Evolutionary conservation across 257 asterid genomes (phyloP).

Genomic region (Nemophila menziesii): DNA sequence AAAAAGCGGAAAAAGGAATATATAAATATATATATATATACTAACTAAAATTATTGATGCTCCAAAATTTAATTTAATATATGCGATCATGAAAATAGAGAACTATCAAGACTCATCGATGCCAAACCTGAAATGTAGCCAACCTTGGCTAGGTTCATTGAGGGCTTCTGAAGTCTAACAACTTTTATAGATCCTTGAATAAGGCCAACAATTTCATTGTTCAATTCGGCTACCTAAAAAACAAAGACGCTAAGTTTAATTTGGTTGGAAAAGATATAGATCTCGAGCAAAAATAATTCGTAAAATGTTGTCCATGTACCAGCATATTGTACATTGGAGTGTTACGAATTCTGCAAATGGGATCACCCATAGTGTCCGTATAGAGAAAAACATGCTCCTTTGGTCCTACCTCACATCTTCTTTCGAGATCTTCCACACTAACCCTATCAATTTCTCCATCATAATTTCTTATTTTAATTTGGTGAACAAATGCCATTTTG

Average conservation of each 20-base stretch:
- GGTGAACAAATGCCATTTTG: constrained; percentile 9
- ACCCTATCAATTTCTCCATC: constrained; percentile 17
- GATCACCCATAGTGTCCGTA: constrained; percentile 35
- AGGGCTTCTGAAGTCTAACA: constrained; percentile 16
- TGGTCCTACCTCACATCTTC: constrained; percentile 36
- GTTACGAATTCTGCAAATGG: constrained; percentile 34
- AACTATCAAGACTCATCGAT: no score
- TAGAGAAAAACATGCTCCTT: constrained; percentile 21
- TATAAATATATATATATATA: no score
- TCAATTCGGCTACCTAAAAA: constrained; percentile 26
- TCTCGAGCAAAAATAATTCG: neutral
- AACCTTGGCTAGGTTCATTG: constrained; percentile 15
- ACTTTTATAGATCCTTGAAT: constrained; percentile 25
- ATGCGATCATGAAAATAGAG: no score
- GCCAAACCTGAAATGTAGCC: constrained; percentile 29
- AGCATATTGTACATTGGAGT: constrained; percentile 29
- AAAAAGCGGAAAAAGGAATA: no score
- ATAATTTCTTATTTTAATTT: constrained; percentile 27
- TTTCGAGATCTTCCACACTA: constrained; percentile 26
- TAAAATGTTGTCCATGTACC: no score
- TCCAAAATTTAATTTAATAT: no score
- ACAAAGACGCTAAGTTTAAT: no score
- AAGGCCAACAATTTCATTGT: constrained; percentile 27
- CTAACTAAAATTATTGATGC: no score
- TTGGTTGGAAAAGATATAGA: no score